phyloP scores from a whole-genome alignment of 139 green algal genomes.

The Dunaliella primolecta region DNA sequence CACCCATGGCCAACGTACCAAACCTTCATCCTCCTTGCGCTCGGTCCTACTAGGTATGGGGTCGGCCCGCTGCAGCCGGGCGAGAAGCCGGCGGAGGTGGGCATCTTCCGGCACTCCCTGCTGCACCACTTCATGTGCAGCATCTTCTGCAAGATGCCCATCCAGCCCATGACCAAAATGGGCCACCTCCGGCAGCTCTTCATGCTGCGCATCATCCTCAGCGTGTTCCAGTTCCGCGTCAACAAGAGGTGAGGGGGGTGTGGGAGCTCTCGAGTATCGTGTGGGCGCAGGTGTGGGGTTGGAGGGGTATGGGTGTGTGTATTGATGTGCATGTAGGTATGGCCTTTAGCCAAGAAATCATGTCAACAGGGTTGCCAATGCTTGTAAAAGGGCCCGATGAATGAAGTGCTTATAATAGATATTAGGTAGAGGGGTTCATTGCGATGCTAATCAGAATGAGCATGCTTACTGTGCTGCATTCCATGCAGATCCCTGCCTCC shows the following conservation, averaged over 20 bases:
- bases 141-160: conserved; percentile 96
- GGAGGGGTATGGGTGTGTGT: no score
- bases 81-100: conserved; percentile 46
- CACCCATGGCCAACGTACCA: no score
- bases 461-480: no score
- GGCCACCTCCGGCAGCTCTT: conserved; percentile 72
- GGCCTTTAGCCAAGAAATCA: no score
- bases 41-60: conserved; percentile 21
- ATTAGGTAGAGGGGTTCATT: no score
- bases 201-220: conserved; percentile 88
- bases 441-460: no score
- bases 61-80: conserved; percentile 26
- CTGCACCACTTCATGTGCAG: conserved; percentile 92
- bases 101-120: conserved; percentile 92
- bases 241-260: conserved; percentile 63
- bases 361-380: no score
- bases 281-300: conserved; percentile 1
- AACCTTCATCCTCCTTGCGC: no score
- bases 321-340: background rate
- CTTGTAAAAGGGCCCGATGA: no score
- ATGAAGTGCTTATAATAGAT: no score
- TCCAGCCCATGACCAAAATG: conserved; percentile 69
- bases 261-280: no score
- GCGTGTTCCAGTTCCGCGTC: conserved; percentile 89
- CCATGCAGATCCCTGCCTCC: no score